A percentile compares a stretch with the other conserved stretches of the same genome.
These are phyloP conservation scores for Rhodosporidiobolus sp. DNA, from an alignment of 768 basidiomycete genomes.

Conservation along the genomic window DNA sequence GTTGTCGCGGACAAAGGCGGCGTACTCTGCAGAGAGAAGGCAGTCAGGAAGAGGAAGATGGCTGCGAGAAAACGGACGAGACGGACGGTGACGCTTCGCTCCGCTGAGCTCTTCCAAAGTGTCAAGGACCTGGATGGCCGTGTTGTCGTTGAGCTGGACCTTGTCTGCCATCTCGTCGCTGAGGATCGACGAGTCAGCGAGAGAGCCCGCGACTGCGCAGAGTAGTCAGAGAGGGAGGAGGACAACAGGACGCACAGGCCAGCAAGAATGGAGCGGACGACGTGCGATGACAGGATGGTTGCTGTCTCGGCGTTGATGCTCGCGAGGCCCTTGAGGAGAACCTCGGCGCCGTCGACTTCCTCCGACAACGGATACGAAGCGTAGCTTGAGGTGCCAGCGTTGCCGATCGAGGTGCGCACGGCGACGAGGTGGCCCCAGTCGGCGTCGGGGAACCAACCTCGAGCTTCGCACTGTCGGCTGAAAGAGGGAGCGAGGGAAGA, in stretches of 20 bases:
- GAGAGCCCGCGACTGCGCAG: neutral
- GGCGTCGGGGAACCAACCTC: conserved; percentile 29
- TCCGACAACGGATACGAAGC: conserved; percentile 23
- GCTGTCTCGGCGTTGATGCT: conserved; percentile 31
- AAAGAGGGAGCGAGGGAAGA: neutral
- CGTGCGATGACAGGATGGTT: conserved; percentile 28
- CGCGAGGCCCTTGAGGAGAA: conserved; percentile 17
- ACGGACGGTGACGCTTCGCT: conserved; percentile 28
- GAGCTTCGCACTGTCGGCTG: conserved; percentile 26
- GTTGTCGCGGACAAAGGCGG: conserved; percentile 23
- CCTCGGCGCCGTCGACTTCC: conserved; percentile 27
- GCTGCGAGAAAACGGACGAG: neutral
- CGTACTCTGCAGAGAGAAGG: conserved; percentile 12
- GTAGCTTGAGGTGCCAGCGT: conserved; percentile 16
- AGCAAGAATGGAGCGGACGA: conserved; percentile 14
- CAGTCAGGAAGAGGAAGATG: neutral
- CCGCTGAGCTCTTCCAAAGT: conserved; percentile 12
- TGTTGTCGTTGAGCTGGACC: conserved; percentile 16
- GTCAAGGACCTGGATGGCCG: conserved; percentile 27
- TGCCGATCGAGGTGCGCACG: conserved; percentile 24
- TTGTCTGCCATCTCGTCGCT: neutral
- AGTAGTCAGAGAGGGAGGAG: no score
- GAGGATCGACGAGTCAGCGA: neutral
- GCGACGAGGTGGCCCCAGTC: conserved; percentile 34
- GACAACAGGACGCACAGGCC: conserved; percentile 3